Base-by-base conservation (phyloP, 257 asterid genomes). In the Forsythia viridissima region DNA sequence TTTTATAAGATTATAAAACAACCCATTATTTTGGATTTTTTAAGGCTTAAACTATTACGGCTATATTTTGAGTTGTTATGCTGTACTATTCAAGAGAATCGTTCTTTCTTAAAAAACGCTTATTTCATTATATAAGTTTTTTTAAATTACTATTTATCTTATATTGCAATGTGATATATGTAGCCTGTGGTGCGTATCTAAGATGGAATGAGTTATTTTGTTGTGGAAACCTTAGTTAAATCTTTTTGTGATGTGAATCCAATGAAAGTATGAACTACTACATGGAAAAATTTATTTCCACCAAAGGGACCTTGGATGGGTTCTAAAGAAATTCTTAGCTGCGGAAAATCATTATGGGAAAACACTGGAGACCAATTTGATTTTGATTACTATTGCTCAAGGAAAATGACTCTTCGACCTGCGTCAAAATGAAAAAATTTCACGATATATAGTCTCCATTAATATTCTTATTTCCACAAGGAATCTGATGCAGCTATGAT, bases 301-400 rank as follows among this genome's bases (percentile, higher is more conserved):
- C 76, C 99, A 93, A 86, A 88, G 90, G 10, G 99, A 94, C 82
- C 90, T 94, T 71, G 98, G 99, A 70, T 95, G 94, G 78, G 96
- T 97, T 74, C 88, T 94, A 91, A 94, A 94, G 94, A 93, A 91
- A 85, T 94, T 93, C 84, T 87, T 94, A 87, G 97, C 97, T 75
- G 98, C 93, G 80, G 99, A 94, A 82, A 94, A 94, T 86, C 98
- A 94, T 84, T 93, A 93, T 80, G 90, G 39, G 99, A 94, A 84
- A 93, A 93, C 44, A 91, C 92, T 0, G 99, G 93, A 81, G 99
- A 94, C 82, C 99, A 94, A 70, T 94, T 94, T 84, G 99, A 94
- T 82, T 94, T 94, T 85, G 98, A 94, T 83, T 88, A 98, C 4
- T 94, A 94, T 85, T 94, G 98, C 92, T 84, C 91, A 86, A 88